Evolutionary conservation across 2,329 filamentous ascomycete genomes (phyloP).

Genomic region (Colletotrichum somersetense): DNA sequence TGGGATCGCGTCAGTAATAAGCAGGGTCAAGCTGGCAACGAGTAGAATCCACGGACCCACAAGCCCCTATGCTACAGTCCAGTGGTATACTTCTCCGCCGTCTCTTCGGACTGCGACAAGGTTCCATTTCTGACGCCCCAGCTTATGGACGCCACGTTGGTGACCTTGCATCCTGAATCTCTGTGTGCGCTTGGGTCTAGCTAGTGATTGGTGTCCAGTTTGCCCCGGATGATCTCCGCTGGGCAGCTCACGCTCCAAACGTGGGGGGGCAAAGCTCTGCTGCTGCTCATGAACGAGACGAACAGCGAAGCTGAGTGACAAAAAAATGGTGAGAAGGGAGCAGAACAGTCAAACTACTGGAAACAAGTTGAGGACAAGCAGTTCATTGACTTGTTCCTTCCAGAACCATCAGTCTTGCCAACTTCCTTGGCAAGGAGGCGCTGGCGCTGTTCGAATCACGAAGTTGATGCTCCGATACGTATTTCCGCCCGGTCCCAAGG

Average conservation of each 20-base stretch:
- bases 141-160: slow-evolving; percentile 54
- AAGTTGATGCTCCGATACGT: not conserved
- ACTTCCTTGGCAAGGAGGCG: not conserved
- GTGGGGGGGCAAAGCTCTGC: too few species aligned
- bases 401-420: too few species aligned
- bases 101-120: slow-evolving; percentile 59
- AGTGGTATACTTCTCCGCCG: slow-evolving; percentile 54
- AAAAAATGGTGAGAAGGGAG: not conserved
- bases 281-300: not conserved
- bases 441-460: not conserved
- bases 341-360: too few species aligned
- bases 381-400: fast-evolving
- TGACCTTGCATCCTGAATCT: slow-evolving; percentile 63
- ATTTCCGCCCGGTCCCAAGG: not conserved
- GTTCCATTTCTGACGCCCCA: slow-evolving; percentile 55
- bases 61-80: slow-evolving; percentile 65
- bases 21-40: too few species aligned
- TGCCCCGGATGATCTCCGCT: slow-evolving; percentile 62
- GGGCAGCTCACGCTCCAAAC: slow-evolving; percentile 46
- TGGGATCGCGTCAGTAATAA: slow-evolving; percentile 28
- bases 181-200: slow-evolving; percentile 54
- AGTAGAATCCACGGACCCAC: slow-evolving; percentile 55
- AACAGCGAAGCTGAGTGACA: not conserved
- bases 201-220: not conserved
- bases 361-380: not conserved